Conservation (phyloP, 306 rosid genomes). For the Prunus fruticosa region DNA sequence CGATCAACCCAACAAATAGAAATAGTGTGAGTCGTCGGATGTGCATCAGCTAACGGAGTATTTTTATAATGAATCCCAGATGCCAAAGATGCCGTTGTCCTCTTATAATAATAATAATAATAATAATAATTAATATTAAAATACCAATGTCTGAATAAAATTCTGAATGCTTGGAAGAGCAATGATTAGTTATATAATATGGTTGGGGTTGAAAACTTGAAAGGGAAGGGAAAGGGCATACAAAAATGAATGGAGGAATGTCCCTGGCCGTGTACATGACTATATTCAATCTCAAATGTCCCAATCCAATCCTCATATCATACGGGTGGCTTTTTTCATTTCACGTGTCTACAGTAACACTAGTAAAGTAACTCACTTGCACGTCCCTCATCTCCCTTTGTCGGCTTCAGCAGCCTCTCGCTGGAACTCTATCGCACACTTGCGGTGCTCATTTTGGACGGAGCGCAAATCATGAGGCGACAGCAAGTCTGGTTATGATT, state of each 20-base stretch:
- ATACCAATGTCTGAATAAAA: too few relatives aligned
- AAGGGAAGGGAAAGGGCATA: background rate
- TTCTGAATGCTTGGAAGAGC: background rate
- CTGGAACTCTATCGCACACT: too few relatives aligned
- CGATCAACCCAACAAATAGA: too few relatives aligned
- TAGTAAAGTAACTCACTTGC: background rate
- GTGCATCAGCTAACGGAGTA: background rate
- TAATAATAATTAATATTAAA: too few relatives aligned
- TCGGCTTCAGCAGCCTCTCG: background rate
- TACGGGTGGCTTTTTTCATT: background rate
- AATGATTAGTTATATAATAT: background rate
- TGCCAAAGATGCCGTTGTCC: background rate
- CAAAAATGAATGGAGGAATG: slow-evolving; percentile 16
- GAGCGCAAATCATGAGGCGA: too few relatives aligned
- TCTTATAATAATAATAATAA: too few relatives aligned
- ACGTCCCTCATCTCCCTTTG: background rate
- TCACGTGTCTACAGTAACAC: background rate
- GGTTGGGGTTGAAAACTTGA: too few relatives aligned
- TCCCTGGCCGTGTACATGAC: slow-evolving; percentile 27
- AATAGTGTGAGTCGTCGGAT: background rate
- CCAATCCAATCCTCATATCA: background rate
- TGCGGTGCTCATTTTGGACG: too few relatives aligned
- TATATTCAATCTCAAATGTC: slow-evolving; percentile 18
- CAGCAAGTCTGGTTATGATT: too few relatives aligned
- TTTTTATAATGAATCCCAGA: background rate